phyloP scores from a whole-genome alignment of 352 stramenopile species.

The Pythium grandisporangium region DNA sequence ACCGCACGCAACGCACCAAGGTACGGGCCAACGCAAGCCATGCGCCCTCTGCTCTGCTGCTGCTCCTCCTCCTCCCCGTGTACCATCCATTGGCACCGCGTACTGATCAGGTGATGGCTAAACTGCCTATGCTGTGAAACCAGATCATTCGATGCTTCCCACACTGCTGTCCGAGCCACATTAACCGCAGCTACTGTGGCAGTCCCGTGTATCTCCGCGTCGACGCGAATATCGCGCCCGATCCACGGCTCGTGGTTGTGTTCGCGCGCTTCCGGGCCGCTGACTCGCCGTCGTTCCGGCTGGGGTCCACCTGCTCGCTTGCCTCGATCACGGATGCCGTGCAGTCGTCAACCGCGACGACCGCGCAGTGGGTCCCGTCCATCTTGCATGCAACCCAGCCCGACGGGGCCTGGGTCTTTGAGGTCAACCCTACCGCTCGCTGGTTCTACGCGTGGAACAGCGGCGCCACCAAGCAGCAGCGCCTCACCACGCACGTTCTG shows the following conservation, averaged over 20 bases:
- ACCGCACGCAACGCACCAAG: conserved; percentile 9
- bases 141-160: conserved; percentile 22
- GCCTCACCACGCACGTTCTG: conserved; percentile 10
- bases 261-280: neutral
- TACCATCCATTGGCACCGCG: neutral
- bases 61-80: neutral
- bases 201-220: conserved; percentile 18
- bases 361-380: conserved; percentile 6
- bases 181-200: conserved; percentile 28
- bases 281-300: neutral
- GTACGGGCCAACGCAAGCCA: no score
- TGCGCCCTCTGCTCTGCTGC: neutral
- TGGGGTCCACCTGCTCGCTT: neutral
- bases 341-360: conserved; percentile 1
- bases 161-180: conserved; percentile 25
- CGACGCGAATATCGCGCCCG: neutral
- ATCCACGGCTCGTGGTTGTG: neutral
- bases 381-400: neutral
- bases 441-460: conserved; percentile 13
- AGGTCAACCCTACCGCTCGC: conserved; percentile 5
- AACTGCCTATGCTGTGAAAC: no score
- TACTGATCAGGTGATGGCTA: no score
- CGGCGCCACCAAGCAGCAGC: conserved; percentile 5
- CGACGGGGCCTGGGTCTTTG: conserved; percentile 1
- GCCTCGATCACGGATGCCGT: neutral